Evolutionary conservation across 768 basidiomycete genomes (phyloP).

Genomic region (Mrakia hoshinonis): DNA sequence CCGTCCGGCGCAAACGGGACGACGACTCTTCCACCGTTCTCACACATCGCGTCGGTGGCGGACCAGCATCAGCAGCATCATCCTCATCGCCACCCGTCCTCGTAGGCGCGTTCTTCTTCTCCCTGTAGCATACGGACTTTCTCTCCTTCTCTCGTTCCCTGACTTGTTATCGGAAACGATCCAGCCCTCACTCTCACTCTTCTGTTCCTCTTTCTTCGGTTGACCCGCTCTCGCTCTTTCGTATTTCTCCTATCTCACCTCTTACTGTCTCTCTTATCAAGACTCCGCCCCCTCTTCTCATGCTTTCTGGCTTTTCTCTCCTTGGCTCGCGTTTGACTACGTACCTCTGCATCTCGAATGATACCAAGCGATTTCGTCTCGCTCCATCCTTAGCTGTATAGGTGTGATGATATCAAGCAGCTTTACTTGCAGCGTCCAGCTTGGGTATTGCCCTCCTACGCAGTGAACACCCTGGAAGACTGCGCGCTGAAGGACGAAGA

Average conservation of each 20-base stretch:
- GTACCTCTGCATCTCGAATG: too few relatives aligned
- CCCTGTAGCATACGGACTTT: too few relatives aligned
- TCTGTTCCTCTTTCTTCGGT: not conserved
- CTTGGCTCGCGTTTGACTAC: not conserved
- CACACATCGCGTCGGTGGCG: conserved; percentile 40
- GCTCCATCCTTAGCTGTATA: too few relatives aligned
- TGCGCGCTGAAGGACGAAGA: too few relatives aligned
- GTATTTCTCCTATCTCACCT: not conserved
- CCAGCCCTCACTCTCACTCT: not conserved
- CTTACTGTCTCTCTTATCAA: not conserved
- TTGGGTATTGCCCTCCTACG: too few relatives aligned
- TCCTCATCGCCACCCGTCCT: not conserved
- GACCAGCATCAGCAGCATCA: conserved; percentile 34
- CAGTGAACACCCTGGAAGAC: too few relatives aligned
- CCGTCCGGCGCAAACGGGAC: not conserved
- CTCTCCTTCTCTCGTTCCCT: too few relatives aligned
- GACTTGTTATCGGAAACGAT: too few relatives aligned
- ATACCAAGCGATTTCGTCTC: too few relatives aligned
- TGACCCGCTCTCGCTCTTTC: not conserved
- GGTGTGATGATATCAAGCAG: too few relatives aligned
- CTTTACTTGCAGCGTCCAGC: too few relatives aligned
- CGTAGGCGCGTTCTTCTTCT: too few relatives aligned
- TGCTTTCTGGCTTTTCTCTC: not conserved
- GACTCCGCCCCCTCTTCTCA: not conserved
- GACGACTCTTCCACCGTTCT: conserved; percentile 40